Evolutionary conservation across 306 rosid species (phyloP).

Genomic region (Ziziphus jujuba): DNA sequence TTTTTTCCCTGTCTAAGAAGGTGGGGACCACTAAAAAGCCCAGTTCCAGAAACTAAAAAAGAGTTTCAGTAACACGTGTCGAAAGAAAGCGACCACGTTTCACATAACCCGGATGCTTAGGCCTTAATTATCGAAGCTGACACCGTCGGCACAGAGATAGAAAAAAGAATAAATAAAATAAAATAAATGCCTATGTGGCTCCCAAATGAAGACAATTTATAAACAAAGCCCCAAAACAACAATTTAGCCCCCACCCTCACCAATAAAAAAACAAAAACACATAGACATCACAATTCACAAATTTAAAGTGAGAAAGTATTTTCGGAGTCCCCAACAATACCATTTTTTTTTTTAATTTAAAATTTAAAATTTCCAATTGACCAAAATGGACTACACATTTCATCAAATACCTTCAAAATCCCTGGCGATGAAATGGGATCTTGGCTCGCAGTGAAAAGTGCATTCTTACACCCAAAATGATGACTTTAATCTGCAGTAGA

Average conservation of each 20-base stretch:
- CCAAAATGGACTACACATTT: background rate
- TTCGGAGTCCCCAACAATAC: too few relatives aligned
- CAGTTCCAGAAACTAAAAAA: background rate
- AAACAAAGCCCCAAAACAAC: background rate
- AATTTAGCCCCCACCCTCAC: background rate
- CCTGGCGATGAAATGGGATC: background rate
- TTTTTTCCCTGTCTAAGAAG: too few relatives aligned
- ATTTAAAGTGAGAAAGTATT: too few relatives aligned
- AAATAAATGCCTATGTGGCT: too few relatives aligned
- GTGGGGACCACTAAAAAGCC: slow-evolving; percentile 26
- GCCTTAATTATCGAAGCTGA: slow-evolving; percentile 17
- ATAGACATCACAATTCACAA: background rate
- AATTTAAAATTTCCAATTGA: too few relatives aligned
- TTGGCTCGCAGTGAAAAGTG: too few relatives aligned
- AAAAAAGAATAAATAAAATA: too few relatives aligned
- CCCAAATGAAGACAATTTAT: slow-evolving; percentile 8
- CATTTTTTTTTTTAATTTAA: background rate
- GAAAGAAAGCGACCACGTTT: slow-evolving; percentile 29
- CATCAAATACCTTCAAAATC: slow-evolving; percentile 1
- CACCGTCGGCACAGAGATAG: slow-evolving; percentile 48
- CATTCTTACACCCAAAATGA: too few relatives aligned
- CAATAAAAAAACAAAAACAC: background rate
- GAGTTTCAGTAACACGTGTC: slow-evolving; percentile 39
- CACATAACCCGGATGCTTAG: background rate
- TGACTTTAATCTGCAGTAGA: too few relatives aligned